These are phyloP conservation scores for Mesembryanthemum crystallinum DNA, from an alignment of 148 eudicot genomes.

Conservation along the genomic window DNA sequence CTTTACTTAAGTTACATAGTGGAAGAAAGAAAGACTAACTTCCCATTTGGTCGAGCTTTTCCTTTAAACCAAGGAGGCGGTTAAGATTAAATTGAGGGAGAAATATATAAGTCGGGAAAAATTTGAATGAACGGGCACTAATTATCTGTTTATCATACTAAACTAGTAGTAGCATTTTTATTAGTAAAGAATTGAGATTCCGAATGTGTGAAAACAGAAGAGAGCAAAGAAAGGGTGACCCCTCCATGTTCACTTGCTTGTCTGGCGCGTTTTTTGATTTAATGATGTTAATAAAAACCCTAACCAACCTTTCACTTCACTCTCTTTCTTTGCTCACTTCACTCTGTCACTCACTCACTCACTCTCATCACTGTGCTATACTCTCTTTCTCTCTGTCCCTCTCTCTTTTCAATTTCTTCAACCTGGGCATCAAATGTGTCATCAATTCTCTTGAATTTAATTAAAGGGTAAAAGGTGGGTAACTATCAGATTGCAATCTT, in stretches of 20 bases:
- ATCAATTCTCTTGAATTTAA: conserved; percentile 18
- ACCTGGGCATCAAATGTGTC: neutral
- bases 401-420: neutral
- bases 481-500: neutral
- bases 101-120: too few species aligned
- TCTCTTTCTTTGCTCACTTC: conserved; percentile 26
- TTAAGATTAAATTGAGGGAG: too few species aligned
- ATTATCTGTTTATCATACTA: too few species aligned
- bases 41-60: too few species aligned
- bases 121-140: too few species aligned
- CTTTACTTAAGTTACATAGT: too few species aligned
- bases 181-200: neutral
- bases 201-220: neutral
- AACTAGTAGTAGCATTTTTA: too few species aligned
- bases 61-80: too few species aligned
- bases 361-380: conserved; percentile 1
- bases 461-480: neutral
- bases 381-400: neutral
- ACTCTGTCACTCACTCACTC: conserved; percentile 28
- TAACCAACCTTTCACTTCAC: conserved; percentile 43
- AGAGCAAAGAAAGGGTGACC: conserved; percentile 25
- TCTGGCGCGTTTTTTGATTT: conserved; percentile 48
- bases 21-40: too few species aligned
- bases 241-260: conserved; percentile 51
- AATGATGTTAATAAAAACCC: conserved; percentile 35